These are phyloP conservation scores for Pythium plurisporium DNA, from an alignment of 352 stramenopile species.

Conservation along the genomic window DNA sequence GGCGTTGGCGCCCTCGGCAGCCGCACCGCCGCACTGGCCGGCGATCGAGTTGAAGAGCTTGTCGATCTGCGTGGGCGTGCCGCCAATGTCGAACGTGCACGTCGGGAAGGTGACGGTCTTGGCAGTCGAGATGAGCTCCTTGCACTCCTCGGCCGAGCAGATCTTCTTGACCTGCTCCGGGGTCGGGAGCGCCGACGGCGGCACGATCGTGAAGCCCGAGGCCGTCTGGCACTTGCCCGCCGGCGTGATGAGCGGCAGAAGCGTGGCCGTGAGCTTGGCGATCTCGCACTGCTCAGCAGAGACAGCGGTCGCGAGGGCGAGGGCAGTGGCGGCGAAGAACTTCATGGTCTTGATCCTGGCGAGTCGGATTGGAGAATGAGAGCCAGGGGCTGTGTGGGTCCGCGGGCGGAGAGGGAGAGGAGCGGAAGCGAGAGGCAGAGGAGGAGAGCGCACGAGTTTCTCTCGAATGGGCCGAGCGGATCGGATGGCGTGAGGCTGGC, in stretches of 20 bases:
- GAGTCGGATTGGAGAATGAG: constrained; percentile 12
- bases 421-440: neutral
- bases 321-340: constrained; percentile 7
- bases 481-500: neutral
- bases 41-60: constrained; percentile 9
- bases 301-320: constrained; percentile 7
- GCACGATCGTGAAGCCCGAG: constrained; percentile 6
- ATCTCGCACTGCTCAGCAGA: constrained; percentile 9
- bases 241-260: constrained; percentile 3
- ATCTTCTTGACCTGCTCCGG: constrained; percentile 7
- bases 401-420: neutral
- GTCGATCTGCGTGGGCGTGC: neutral
- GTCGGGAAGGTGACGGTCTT: constrained; percentile 7
- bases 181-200: neutral
- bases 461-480: too few relatives aligned
- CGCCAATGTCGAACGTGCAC: constrained; percentile 9
- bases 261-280: neutral
- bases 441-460: too few relatives aligned
- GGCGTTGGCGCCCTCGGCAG: neutral
- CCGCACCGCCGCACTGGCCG: constrained; percentile 2
- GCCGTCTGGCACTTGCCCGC: constrained; percentile 12
- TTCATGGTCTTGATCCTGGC: constrained; percentile 13
- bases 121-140: constrained; percentile 3
- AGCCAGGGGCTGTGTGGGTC: neutral
- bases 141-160: constrained; percentile 15